phyloP scores from a whole-genome alignment of 2,329 filamentous ascomycete species.

The Clonostachys sp. region DNA sequence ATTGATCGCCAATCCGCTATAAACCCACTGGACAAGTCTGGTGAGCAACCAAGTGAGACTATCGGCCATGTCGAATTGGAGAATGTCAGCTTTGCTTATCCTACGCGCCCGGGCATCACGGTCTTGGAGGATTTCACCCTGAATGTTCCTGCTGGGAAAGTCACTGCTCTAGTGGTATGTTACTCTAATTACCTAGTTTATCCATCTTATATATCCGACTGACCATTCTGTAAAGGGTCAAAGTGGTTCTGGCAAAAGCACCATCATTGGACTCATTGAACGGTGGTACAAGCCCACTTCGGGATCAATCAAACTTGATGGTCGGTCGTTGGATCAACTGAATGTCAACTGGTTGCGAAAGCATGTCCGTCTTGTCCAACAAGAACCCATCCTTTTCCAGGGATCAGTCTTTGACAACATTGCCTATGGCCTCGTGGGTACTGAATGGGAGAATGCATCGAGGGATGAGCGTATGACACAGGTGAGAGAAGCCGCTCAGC shows the following conservation, averaged over 20 bases:
- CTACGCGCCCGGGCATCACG: conserved; percentile 82
- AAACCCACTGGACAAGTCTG: conserved; percentile 66
- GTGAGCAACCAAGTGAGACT: conserved; percentile 57
- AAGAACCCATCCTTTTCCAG: conserved; percentile 87
- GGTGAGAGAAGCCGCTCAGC: conserved; percentile 79
- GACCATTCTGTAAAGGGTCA: neutral
- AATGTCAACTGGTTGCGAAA: conserved; percentile 90
- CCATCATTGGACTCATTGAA: conserved; percentile 29
- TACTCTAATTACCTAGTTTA: conserved; percentile 35
- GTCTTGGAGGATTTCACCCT: conserved; percentile 84
- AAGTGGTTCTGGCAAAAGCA: conserved; percentile 12
- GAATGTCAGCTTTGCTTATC: conserved; percentile 88
- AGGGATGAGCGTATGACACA: conserved; percentile 50
- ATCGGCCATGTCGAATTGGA: conserved; percentile 72
- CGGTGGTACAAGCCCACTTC: conserved; percentile 69
- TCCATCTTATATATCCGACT: no score
- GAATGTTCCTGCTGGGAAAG: conserved; percentile 80
- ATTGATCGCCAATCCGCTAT: conserved; percentile 86
- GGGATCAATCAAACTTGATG: conserved; percentile 76
- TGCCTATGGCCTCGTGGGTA: conserved; percentile 81
- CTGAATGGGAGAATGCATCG: conserved; percentile 30
- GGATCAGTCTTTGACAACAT: conserved; percentile 91
- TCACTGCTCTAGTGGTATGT: conserved; percentile 75
- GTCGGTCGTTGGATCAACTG: conserved; percentile 71
- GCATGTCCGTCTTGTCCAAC: conserved; percentile 87